phyloP scores from a whole-genome alignment of 257 asterid species.

The Handroanthus guayacan region DNA sequence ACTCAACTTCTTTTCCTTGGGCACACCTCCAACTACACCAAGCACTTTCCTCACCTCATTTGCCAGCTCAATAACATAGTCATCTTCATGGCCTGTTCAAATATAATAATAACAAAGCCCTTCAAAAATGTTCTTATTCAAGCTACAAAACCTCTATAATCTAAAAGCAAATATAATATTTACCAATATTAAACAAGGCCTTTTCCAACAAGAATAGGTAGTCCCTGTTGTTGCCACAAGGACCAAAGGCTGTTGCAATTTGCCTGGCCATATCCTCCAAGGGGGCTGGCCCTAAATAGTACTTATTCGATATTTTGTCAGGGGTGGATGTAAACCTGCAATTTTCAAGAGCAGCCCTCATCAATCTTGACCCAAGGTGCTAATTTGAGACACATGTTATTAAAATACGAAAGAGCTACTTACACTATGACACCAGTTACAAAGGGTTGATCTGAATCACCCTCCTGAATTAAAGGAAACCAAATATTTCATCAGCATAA shows the following conservation, averaged over 20 bases:
- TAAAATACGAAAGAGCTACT: constrained; percentile 33
- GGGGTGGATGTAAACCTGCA: constrained; percentile 92
- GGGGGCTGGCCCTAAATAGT: constrained; percentile 93
- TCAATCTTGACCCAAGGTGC: neutral
- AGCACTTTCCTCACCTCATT: constrained; percentile 84
- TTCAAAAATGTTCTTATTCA: neutral
- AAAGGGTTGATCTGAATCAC: constrained; percentile 63
- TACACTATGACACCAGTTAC: constrained; percentile 79
- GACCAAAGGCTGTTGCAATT: constrained; percentile 93
- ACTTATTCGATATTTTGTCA: constrained; percentile 74
- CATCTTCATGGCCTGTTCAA: constrained; percentile 77
- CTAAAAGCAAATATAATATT: neutral
- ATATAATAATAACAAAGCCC: neutral
- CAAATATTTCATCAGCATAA: neutral
- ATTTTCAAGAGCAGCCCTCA: neutral
- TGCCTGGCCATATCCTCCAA: constrained; percentile 88
- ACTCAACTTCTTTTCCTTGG: constrained; percentile 52
- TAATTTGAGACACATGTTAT: neutral
- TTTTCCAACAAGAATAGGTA: constrained; percentile 83
- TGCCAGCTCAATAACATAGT: constrained; percentile 76
- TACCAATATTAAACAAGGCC: constrained; percentile 83
- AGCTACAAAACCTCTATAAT: too few species aligned
- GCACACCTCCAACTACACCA: constrained; percentile 39
- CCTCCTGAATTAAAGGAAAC: constrained; percentile 55
- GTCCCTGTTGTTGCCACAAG: constrained; percentile 89